Base-by-base conservation (phyloP, 1,284 basidiomycete species). In the Microbotryum lychnidis-dioicae region DNA sequence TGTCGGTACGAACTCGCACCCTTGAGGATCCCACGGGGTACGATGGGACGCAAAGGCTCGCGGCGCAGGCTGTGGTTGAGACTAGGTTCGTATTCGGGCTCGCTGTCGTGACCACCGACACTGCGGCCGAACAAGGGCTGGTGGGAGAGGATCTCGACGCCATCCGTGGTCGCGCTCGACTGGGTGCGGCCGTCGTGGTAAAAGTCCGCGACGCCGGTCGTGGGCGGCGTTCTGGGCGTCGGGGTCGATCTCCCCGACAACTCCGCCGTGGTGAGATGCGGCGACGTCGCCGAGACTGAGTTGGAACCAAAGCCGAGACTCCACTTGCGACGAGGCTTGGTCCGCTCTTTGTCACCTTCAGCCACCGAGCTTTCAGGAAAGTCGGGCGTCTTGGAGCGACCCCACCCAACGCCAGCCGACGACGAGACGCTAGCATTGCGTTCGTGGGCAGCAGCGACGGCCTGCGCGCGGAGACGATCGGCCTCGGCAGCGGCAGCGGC, bases 11-110 rank as follows among this genome's bases (percentile, higher is more conserved):
- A 62, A 4, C 67, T 67, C 10, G 68, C 72, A 91, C 91, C 79
- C 81, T 96, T 97, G 67, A 97, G 77, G 68, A 97, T 97, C 45
- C 92, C 87, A 76, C 83, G 89, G 50, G 77, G 79, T 77, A 86
- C 89, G 56, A 82, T 76, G 75, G 81, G 23, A 27, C 2, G 65
- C 82, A 61, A 84, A 77, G 72, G 87, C 84, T 66, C 80, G 80
- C 58, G 65, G 74, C 69, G 73, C 75, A 82, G 86, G 87, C 84
- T 90, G 69, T 61, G 75, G 73, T 53, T 72, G 71, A 58, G 73
- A 63, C 73, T 74, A 48, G 74, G 76, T 60, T 83, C 83, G 37
- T 81, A 80, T n/a, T 81, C 81, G 53, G 77, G 79, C 56, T 69
- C 71, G 7, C 71, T 73, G 20, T 80, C 81, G 21, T 70, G 44